Evolutionary conservation across 306 rosid species (phyloP).

Genomic region (Castanea mollissima): DNA sequence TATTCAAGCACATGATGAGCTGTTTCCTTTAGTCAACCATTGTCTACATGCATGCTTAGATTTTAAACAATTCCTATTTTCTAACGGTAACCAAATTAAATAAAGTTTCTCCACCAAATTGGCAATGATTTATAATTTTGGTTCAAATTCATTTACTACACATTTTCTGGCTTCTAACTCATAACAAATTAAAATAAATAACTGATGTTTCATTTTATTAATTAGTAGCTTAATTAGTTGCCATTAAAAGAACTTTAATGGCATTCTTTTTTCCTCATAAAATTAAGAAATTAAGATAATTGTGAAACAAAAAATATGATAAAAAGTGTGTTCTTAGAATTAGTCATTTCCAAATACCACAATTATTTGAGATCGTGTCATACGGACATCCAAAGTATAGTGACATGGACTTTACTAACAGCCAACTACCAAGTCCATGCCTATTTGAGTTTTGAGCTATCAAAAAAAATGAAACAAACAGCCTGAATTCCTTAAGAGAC

Average conservation of each 20-base stretch:
- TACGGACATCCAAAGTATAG: background rate
- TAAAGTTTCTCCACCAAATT: background rate
- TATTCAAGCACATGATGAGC: constrained; percentile 4
- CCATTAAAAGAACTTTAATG: no score
- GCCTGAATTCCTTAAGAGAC: background rate
- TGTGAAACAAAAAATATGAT: no score
- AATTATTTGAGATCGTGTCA: background rate
- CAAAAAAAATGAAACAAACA: background rate
- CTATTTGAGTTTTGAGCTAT: background rate
- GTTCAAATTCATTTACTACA: background rate
- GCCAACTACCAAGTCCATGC: background rate
- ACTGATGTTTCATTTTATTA: no score
- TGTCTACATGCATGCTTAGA: background rate
- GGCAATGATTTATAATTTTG: background rate
- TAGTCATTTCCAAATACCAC: background rate
- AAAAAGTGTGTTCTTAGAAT: no score
- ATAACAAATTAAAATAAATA: background rate
- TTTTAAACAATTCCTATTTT: background rate
- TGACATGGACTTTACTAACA: background rate
- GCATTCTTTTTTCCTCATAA: no score
- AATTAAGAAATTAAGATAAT: no score
- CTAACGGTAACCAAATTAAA: background rate
- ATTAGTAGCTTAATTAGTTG: no score
- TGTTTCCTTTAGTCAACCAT: background rate
- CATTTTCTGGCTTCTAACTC: background rate